Evolutionary conservation across 768 basidiomycete genomes (phyloP), one percentile per base, ranked within the genome.

Genomic region (Tephrocybe sp.): DNA sequence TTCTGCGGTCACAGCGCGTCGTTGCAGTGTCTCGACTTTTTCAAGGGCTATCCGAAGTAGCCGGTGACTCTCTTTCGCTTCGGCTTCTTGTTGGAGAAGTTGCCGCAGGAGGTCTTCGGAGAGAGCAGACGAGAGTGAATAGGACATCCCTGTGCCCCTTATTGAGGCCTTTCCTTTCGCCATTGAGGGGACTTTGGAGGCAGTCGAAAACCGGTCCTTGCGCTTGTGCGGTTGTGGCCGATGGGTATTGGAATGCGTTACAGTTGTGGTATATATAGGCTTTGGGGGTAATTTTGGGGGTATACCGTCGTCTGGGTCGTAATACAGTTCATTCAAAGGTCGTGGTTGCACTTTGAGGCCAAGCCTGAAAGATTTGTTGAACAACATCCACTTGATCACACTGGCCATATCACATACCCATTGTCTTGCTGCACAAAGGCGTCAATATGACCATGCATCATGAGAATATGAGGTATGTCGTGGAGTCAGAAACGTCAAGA

Each of bases 41-140:
- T 62, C 53, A 1, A 66, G 46, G 4, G 68, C 67, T 5, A 54
- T 58, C 4, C 52, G 54, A n/a, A 69, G 52, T 0, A 69, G 56
- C n/a, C 59, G 58, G 46, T 62, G 64, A 30, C 63, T 60, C 35
- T 68, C 66, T 34, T 59, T 57, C 1, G 58, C 49, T 17, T 68
- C 62, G 43, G 64, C 50, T 42, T 71, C 68, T 42, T 65, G 57
- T 10, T 45, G 36, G 23, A 69, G 55, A 10, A 65, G 53, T 4
- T 53, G 60, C 2, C 60, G 59, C n/a, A 68, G 54, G 13, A 71
- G 60, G 9, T 62, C 51, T 11, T 68, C 62, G 10, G 57, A 42
- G 1, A 65, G 54, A 4, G 55, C 56, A 26, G 64, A 65, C 0
- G 66, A 62, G 1, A 66, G 54, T 13, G 57, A 60, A 4, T 61